These are phyloP conservation scores for Aureobasidium namibiae DNA, from an alignment of 2,329 filamentous ascomycete species.

Conservation along the genomic window DNA sequence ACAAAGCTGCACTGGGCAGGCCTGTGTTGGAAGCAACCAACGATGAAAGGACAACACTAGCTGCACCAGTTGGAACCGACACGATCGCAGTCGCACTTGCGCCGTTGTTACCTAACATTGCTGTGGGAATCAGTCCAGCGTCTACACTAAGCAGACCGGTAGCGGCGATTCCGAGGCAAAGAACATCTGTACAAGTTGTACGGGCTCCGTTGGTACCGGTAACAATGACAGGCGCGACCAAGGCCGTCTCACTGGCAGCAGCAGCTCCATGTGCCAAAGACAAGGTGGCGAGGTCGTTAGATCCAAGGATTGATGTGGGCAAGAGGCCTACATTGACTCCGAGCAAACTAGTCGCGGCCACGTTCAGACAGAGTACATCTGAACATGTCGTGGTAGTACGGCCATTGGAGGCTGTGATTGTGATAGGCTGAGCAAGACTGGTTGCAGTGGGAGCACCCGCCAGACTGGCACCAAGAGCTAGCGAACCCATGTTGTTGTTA, in stretches of 20 bases:
- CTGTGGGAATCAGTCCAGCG: background rate
- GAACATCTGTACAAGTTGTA: slow-evolving; percentile 1
- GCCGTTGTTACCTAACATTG: background rate
- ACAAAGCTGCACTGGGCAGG: background rate
- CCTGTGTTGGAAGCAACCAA: background rate
- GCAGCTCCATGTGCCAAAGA: background rate
- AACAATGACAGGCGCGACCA: background rate
- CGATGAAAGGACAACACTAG: background rate
- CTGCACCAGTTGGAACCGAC: background rate
- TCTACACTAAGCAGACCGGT: background rate
- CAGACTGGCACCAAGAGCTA: background rate
- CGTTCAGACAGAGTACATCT: background rate
- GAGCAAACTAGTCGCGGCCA: background rate
- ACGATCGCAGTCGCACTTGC: background rate
- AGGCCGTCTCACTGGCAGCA: background rate
- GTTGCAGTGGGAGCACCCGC: background rate
- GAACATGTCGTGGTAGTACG: background rate
- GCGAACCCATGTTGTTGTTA: background rate
- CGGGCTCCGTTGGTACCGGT: background rate
- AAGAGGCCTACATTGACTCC: background rate
- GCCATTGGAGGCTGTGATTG: background rate
- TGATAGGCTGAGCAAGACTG: background rate
- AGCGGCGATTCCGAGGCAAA: background rate
- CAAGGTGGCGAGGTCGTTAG: background rate
- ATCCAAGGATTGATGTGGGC: background rate